Conservation (phyloP, 2,329 filamentous ascomycete genomes). For the Fusarium chaquense region DNA sequence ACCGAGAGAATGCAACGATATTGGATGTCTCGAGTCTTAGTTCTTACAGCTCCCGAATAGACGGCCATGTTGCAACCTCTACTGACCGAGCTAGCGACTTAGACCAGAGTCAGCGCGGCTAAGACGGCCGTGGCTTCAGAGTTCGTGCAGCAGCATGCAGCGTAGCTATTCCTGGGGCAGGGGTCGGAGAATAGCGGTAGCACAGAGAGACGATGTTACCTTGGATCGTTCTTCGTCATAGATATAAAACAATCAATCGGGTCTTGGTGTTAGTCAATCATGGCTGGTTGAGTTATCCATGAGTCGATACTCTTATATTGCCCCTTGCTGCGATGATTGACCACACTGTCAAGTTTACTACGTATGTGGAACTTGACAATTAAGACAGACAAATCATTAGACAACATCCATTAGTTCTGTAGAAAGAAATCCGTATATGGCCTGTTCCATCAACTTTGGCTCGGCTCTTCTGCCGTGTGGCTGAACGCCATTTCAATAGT, state of each 20-base stretch:
- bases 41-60: slow-evolving; percentile 13
- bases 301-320: neutral
- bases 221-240: slow-evolving; percentile 14
- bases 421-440: neutral
- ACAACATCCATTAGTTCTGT: neutral
- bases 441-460: slow-evolving; percentile 3
- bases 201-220: slow-evolving; percentile 9
- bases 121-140: slow-evolving; percentile 25
- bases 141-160: neutral
- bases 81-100: neutral
- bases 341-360: neutral
- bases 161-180: slow-evolving; percentile 6
- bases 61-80: slow-evolving; percentile 3
- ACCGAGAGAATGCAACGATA: slow-evolving; percentile 10
- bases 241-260: neutral
- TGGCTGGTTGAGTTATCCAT: neutral
- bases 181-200: slow-evolving; percentile 20
- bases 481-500: slow-evolving; percentile 13
- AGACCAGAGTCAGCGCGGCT: slow-evolving; percentile 24
- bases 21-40: slow-evolving; percentile 8
- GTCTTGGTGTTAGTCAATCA: neutral
- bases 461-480: slow-evolving; percentile 29
- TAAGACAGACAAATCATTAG: neutral
- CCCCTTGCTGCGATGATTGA: too few relatives aligned
- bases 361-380: neutral